Evolutionary conservation across 192 early-diverging fungal species (phyloP), one percentile per base, ranked within the genome.

Genomic region (Mortierella antarctica): DNA sequence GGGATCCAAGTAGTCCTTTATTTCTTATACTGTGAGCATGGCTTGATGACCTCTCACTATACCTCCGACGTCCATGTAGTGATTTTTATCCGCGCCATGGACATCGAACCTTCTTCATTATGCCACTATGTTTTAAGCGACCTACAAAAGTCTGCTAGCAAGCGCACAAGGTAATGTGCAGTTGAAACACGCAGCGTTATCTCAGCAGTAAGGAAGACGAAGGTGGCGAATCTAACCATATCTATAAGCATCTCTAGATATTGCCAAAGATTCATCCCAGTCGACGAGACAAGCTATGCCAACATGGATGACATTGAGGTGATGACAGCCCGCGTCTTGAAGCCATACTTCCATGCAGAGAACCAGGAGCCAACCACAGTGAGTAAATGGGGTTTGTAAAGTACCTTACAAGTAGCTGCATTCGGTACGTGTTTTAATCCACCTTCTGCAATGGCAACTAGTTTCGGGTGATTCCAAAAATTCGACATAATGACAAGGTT

Each of bases 401-500:
- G 31, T 31, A 31, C 39, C 41, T 42, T 17, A n/a, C 40, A 13
- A 14, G 17, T 7, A 44, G 23, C 6, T 1, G 18, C 7, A 13
- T 6, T 57, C 7, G 17, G 5, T 7, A 21, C 39, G 13, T 21
- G 17, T 18, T 23, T 46, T 14, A 47, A 3, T 12, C 47, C 18
- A 48, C 44, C 13, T 42, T 13, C 44, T 18, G 5, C 11, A 20
- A 20, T 15, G 6, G 42, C 40, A 2, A 57, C 8, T 74, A 90
- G 90, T 92, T 89, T 83, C 79, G 85, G 23, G 73, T 91, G 62
- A 65, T 87, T 13, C 82, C 84, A 51, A 88, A 86, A 59, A 83
- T 90, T n/a, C 84, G 91, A 56, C 86, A 91, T 50, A 90, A 87
- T 61, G 69, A 84, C 49, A 86, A 85, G 56, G 68, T 90, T 8